Evolutionary conservation across 768 basidiomycete species (phyloP).

Genomic region (Agaricus subrufescens): DNA sequence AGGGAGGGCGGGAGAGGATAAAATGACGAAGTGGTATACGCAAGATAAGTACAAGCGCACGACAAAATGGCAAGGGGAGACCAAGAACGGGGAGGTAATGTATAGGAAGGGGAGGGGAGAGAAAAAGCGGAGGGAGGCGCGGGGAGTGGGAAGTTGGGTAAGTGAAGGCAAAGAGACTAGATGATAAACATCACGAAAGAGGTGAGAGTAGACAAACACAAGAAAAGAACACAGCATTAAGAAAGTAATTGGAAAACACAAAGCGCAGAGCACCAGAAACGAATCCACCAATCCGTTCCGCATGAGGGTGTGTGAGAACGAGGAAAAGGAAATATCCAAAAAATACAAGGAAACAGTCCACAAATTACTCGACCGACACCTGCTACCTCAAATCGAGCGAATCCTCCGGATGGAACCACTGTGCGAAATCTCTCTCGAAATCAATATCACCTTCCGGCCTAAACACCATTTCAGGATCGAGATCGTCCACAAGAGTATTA

Average conservation of each 20-base stretch:
- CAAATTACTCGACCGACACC: neutral
- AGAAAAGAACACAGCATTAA: constrained; percentile 3
- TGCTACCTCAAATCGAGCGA: constrained; percentile 30
- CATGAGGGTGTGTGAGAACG: neutral
- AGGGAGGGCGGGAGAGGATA: neutral
- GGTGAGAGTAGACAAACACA: constrained; percentile 5
- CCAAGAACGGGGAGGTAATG: neutral
- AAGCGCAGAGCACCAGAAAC: neutral
- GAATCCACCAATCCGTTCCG: constrained; percentile 10
- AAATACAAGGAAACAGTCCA: neutral
- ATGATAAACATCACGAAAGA: constrained; percentile 10
- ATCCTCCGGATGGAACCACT: constrained; percentile 61
- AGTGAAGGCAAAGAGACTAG: neutral
- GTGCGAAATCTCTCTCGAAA: constrained; percentile 71
- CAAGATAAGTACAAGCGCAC: constrained; percentile 1
- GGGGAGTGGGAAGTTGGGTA: neutral
- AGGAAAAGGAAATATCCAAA: neutral
- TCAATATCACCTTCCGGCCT: constrained; percentile 41
- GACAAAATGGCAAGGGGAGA: neutral
- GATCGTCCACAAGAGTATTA: constrained; percentile 12
- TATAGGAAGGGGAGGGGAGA: neutral
- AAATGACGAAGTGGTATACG: constrained; percentile 5
- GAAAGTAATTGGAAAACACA: neutral
- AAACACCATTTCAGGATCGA: constrained; percentile 34
- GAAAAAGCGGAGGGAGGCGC: too few relatives aligned